Base-by-base conservation (phyloP, 2,329 filamentous ascomycete species). In the Xylariales sp. region DNA sequence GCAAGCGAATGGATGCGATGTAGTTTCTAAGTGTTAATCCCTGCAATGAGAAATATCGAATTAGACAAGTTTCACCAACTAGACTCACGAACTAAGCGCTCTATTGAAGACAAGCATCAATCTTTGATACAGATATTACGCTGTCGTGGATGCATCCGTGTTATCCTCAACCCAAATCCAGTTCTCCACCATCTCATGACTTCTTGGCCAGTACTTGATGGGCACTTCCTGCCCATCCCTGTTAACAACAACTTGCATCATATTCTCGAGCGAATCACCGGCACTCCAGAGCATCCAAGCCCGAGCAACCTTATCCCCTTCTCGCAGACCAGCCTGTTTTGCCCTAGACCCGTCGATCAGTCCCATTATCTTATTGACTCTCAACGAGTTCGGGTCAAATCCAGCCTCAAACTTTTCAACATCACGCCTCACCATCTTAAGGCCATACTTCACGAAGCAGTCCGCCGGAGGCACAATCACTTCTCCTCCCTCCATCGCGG, bases 251-350 rank as follows among this genome's bases (percentile, higher is more conserved):
- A 38, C 21, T n/a, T 38, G 21, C 35, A 38, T 38, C n/a, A 27
- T 38, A n/a, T 27, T 29, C 20, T 38, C 35, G 10, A 38, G 22
- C 8, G 21, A 15, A 14, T 39, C 25, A 5, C 27, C 24, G 14
- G 25, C 37, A 22, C n/a, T 15, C 37, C 25, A 39, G 4, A 39
- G 37, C 37, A 39, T 39, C 37, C 37, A 39, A 9, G 37, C 10
- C 12, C 27, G 14, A 14, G 25, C 27, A n/a, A 39, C 24, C 8
- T 18, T 16, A 7, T 39, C 37, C 14, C 27, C 37, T 14, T 39
- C 25, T n/a, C 5, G 24, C 5, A 39, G 9, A 15, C 37, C 37
- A 18, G 37, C 37, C 27, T 18, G 7, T 14, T 18, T 18, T 11
- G 37, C 37, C 5, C 37, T 14, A 16, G 37, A 39, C 12, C 37